These are phyloP conservation scores for Yarrowia sp. DNA, from an alignment of 805 yeast species.

Conservation along the genomic window DNA sequence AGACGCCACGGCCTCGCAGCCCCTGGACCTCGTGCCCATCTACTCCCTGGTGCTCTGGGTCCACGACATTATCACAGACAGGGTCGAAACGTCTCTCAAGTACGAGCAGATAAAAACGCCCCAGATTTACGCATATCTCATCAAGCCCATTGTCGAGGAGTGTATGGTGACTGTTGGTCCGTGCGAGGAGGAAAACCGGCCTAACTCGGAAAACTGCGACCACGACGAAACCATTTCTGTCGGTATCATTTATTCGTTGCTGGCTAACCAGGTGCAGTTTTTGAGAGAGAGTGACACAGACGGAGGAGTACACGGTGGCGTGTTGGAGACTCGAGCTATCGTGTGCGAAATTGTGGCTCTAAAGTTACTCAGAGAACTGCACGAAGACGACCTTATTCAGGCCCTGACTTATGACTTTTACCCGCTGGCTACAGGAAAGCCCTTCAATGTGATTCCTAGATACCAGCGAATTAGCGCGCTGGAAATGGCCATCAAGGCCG, in stretches of 20 bases:
- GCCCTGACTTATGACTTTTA: conserved; percentile 46
- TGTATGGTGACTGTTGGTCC: conserved; percentile 30
- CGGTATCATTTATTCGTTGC: conserved; percentile 42
- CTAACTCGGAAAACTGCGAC: not conserved
- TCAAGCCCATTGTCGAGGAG: conserved; percentile 47
- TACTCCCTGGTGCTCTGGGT: conserved; percentile 38
- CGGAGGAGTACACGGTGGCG: conserved; percentile 26
- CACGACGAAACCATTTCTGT: conserved; percentile 30
- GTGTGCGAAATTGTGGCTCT: conserved; percentile 54
- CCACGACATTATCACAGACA: conserved; percentile 44
- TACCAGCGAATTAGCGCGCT: conserved; percentile 46
- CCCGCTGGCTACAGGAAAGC: conserved; percentile 44
- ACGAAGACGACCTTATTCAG: conserved; percentile 44
- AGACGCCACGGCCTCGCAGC: conserved; percentile 12
- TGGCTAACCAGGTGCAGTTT: conserved; percentile 41
- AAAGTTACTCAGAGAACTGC: conserved; percentile 47
- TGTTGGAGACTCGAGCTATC: conserved; percentile 46
- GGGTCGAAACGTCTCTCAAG: conserved; percentile 46
- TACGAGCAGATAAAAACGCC: conserved; percentile 53
- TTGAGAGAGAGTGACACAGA: conserved; percentile 36
- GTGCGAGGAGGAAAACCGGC: not conserved
- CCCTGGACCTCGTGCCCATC: conserved; percentile 40
- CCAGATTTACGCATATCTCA: conserved; percentile 46
- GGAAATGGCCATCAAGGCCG: conserved; percentile 52
- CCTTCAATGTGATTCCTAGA: conserved; percentile 33